Percentiles rank a stretch among this genome's conserved stretches.
These are phyloP conservation scores for Naganishia vishniacii DNA, from an alignment of 768 basidiomycete genomes.

Conservation along the genomic window DNA sequence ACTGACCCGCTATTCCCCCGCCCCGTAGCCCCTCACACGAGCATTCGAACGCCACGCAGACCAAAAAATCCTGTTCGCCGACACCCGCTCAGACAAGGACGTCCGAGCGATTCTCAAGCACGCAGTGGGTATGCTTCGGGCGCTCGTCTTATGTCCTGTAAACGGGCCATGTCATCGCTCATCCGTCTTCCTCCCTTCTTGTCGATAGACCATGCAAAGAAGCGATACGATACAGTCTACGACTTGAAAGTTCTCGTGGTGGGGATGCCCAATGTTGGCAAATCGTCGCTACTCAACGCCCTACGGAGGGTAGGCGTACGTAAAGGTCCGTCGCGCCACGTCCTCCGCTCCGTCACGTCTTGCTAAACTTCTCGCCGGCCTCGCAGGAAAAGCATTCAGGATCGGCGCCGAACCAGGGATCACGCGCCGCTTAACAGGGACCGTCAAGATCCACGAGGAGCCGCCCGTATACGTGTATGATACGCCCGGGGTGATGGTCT, in stretches of 20 bases:
- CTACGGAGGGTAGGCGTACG: constrained; percentile 77
- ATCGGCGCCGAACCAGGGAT: constrained; percentile 85
- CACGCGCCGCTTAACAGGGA: constrained; percentile 80
- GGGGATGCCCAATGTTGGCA: constrained; percentile 96
- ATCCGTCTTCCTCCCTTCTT: constrained; percentile 3
- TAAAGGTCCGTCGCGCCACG: constrained; percentile 61
- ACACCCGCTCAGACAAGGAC: constrained; percentile 47
- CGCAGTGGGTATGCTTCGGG: constrained; percentile 49
- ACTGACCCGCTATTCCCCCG: background rate
- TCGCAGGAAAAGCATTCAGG: constrained; percentile 78
- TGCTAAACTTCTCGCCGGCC: constrained; percentile 45
- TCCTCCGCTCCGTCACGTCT: constrained; percentile 2
- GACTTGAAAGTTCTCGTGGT: constrained; percentile 86
- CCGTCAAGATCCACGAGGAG: constrained; percentile 72
- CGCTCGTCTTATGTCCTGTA: too few species aligned
- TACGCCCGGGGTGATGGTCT: constrained; percentile 94
- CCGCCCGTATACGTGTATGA: constrained; percentile 87
- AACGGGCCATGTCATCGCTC: too few species aligned
- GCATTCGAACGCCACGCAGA: constrained; percentile 47
- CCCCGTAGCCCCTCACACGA: constrained; percentile 47
- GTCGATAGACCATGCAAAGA: constrained; percentile 61
- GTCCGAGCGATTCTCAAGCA: constrained; percentile 45
- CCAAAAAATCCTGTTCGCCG: constrained; percentile 50
- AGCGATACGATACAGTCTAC: constrained; percentile 60
- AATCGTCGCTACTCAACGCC: constrained; percentile 89